phyloP scores from a whole-genome alignment of 176 grass and related monocot species.

The Dendrocalamus sinicus region DNA sequence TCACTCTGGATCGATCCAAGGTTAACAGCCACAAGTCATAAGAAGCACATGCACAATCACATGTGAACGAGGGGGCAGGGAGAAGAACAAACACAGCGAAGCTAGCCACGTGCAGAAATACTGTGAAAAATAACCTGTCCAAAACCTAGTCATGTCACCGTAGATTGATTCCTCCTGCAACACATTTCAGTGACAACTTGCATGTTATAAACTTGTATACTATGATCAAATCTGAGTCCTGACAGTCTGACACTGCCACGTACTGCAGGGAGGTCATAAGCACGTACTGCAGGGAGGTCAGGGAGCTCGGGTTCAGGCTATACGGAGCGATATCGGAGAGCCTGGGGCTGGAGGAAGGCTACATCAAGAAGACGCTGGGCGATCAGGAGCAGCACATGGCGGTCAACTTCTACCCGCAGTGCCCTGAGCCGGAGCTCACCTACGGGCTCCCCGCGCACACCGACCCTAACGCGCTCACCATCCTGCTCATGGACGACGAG shows the following conservation, averaged over 20 bases:
- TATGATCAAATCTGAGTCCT: neutral
- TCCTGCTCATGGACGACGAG: conserved; percentile 76
- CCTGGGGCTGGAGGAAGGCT: conserved; percentile 63
- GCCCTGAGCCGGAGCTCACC: conserved; percentile 76
- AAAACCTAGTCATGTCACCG: neutral
- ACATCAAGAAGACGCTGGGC: conserved; percentile 59
- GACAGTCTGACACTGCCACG: neutral
- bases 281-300: conserved; percentile 66
- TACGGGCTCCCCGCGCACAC: conserved; percentile 83
- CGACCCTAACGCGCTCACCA: conserved; percentile 84
- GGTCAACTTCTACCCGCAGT: conserved; percentile 82
- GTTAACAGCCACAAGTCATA: neutral
- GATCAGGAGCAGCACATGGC: conserved; percentile 94
- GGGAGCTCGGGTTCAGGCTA: conserved; percentile 64
- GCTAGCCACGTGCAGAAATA: neutral
- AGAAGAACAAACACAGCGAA: neutral
- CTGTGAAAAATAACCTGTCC: neutral
- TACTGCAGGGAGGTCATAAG: conserved; percentile 61
- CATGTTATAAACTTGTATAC: neutral
- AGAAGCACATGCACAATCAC: neutral
- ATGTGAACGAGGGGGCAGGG: neutral
- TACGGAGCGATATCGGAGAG: conserved; percentile 65
- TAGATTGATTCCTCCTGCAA: neutral
- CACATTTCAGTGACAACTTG: neutral
- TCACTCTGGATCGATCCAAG: conserved; percentile 1